Evolutionary conservation across 768 basidiomycete genomes (phyloP).

Genomic region (Amanita pseudoporphyria): DNA sequence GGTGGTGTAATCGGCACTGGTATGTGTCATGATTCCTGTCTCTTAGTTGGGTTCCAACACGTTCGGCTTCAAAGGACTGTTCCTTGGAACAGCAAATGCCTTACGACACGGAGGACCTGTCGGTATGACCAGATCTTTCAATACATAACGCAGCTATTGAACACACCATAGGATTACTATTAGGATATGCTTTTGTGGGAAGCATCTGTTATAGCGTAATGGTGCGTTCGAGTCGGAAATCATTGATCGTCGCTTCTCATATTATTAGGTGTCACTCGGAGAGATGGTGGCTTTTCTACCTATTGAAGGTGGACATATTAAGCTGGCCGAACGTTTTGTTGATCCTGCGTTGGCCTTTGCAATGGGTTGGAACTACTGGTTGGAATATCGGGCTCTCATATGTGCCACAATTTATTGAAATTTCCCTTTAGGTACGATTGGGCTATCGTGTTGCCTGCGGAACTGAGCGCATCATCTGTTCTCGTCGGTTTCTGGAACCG

Average conservation of each 20-base stretch:
- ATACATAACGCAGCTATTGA: not conserved
- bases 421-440: conserved; percentile 40
- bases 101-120: conserved; percentile 55
- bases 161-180: conserved; percentile 39
- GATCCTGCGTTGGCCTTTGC: conserved; percentile 61
- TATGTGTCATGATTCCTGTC: conserved; percentile 18
- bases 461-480: conserved; percentile 66
- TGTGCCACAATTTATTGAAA: conserved; percentile 13
- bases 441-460: conserved; percentile 61
- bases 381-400: not conserved
- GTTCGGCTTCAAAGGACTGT: conserved; percentile 36
- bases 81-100: conserved; percentile 51
- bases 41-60: not conserved
- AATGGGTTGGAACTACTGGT: conserved; percentile 47
- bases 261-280: conserved; percentile 48
- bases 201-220: conserved; percentile 65
- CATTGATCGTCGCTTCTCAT: not conserved
- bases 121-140: conserved; percentile 26
- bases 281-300: conserved; percentile 77
- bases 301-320: conserved; percentile 74
- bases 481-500: conserved; percentile 68
- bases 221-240: conserved; percentile 26
- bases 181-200: conserved; percentile 62
- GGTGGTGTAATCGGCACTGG: conserved; percentile 55
- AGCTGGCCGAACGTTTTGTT: conserved; percentile 73